phyloP scores from a whole-genome alignment of 192 early-diverging fungal genomes.

The Mortierella alpina region DNA sequence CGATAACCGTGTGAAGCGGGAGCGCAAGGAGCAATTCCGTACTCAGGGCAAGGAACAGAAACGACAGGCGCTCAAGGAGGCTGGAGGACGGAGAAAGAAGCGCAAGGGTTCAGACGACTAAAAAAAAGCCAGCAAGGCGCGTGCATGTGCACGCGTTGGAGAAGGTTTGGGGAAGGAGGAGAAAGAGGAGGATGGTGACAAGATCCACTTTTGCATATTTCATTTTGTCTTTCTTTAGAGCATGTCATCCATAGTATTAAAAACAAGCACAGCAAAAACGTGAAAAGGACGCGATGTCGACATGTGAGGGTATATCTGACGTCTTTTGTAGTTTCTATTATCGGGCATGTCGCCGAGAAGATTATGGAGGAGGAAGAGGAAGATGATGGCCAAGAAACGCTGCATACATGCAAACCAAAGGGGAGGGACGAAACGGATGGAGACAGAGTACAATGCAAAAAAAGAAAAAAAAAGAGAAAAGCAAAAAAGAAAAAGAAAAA shows the following conservation, averaged over 20 bases:
- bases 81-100: constrained; percentile 53
- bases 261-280: no score
- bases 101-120: constrained; percentile 44
- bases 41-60: constrained; percentile 66
- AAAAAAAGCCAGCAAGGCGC: background rate
- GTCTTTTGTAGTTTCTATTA: background rate
- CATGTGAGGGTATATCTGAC: background rate
- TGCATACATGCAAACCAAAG: background rate
- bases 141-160: background rate
- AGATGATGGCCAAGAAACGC: no score
- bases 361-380: no score
- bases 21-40: constrained; percentile 75
- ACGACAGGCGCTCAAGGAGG: constrained; percentile 45
- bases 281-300: no score
- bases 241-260: no score
- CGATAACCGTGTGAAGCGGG: constrained; percentile 68
- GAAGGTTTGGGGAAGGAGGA: background rate
- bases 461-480: background rate
- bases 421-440: background rate
- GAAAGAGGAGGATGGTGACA: no score
- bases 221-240: background rate
- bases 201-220: background rate
- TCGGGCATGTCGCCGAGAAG: no score
- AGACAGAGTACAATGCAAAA: background rate
- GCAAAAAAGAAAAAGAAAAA: background rate